Base-by-base conservation (phyloP, 83 land plant species). In the Thuja plicata region DNA sequence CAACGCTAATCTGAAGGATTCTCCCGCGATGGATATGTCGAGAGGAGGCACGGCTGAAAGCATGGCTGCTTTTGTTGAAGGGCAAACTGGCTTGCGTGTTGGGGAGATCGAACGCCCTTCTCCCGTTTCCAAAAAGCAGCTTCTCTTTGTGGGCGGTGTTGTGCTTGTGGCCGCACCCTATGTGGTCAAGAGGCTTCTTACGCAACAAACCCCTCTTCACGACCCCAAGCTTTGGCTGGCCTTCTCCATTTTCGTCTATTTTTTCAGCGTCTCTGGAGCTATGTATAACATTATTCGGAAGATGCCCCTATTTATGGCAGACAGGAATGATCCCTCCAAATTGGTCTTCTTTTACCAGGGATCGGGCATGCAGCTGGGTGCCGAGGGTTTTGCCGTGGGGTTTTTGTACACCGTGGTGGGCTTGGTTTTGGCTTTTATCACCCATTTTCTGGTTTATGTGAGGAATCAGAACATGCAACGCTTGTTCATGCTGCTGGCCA, bases 181-280 rank as follows among this genome's bases (percentile, higher is more conserved):
- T 70, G 54, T 92, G 52, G 35, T 93, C 52, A 95, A 94, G 92
- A 94, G 89, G 88, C 54, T 96, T 3, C 34, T 95, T 0, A 90
- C 91, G 2, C 93, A 93, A 21, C 91, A 97, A 54, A 96, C 97
- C 24, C 85, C 93, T 15, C 70, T 98, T 19, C 97, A 96, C 81
- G 95, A 96, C n/a, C 89, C 91, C 48, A 93, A 84, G 90, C 30
- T 97, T 43, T 98, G 99, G 99, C 85, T 96, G 73, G 41, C 87
- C 3, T 89, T 91, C 8, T 94, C 99, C 0, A 70, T 98, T 10
- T 92, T 97, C 60, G 91, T 98, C 50, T 98, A 98, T 91, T 97
- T 98, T 91, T 98, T 98, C 90, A 97, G 99, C 87, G 99, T 98
- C n/a, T 93, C 99, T 8, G 99, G 99, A 1, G 92, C 98, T 8